Conservation (phyloP, 768 basidiomycete species). For the Pulveroboletus sp. region DNA sequence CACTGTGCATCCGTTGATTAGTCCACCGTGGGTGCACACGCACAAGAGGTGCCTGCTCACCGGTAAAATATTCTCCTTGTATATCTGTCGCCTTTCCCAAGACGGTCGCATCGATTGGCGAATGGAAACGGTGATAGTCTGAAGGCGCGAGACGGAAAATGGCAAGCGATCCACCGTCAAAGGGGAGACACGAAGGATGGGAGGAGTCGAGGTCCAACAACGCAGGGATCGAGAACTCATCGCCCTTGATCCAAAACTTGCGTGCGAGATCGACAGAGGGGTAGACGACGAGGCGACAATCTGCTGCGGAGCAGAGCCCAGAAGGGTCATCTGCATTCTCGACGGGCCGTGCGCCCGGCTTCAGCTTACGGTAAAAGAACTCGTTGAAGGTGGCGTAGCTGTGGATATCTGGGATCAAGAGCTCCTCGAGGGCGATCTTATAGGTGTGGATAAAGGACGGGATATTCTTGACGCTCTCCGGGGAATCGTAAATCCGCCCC, state of each 20-base stretch:
- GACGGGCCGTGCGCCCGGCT: conserved; percentile 56
- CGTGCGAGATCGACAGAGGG: conserved; percentile 51
- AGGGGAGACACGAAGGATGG: conserved; percentile 38
- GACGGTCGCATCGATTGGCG: conserved; percentile 55
- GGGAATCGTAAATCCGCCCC: conserved; percentile 52
- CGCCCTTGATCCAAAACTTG: conserved; percentile 76
- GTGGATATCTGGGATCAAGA: conserved; percentile 54
- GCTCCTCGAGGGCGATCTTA: conserved; percentile 50
- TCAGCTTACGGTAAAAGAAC: conserved; percentile 66
- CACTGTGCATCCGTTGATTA: conserved; percentile 33
- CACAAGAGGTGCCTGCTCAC: conserved; percentile 22
- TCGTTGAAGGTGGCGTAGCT: conserved; percentile 71
- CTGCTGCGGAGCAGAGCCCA: conserved; percentile 62
- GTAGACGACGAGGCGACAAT: conserved; percentile 71
- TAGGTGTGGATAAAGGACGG: conserved; percentile 55
- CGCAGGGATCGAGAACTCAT: conserved; percentile 58
- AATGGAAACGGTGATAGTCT: conserved; percentile 81
- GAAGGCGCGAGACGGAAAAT: conserved; percentile 75
- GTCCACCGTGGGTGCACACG: not conserved
- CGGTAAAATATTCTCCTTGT: conserved; percentile 59
- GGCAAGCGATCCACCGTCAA: conserved; percentile 48
- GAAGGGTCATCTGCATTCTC: conserved; percentile 47
- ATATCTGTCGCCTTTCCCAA: conserved; percentile 39
- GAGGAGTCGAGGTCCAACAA: conserved; percentile 47
- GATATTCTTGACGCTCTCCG: conserved; percentile 47